A percentile compares a stretch with the other conserved stretches of the same genome.
phyloP scores from a whole-genome alignment of 495 filamentous ascomycete species.

The Aspergillus kassunensis region DNA sequence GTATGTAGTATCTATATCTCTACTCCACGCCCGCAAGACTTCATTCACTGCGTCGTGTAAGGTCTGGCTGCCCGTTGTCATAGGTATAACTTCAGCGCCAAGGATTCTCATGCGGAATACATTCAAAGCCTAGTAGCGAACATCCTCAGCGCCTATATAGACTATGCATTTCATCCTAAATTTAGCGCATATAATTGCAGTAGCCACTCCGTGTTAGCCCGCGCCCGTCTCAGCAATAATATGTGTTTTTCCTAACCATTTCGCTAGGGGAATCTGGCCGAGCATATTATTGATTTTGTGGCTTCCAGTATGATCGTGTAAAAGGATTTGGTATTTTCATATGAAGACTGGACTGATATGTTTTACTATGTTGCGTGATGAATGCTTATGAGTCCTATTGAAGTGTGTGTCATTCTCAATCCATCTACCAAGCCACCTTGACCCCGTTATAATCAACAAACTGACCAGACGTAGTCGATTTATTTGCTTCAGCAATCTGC shows the following conservation, averaged over 20 bases:
- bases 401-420: no score
- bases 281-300: slow-evolving; percentile 99
- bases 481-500: background rate
- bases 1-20: slow-evolving; percentile 80
- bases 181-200: slow-evolving; percentile 89
- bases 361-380: no score
- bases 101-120: slow-evolving; percentile 95
- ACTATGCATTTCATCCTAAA: slow-evolving; percentile 95
- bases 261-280: slow-evolving; percentile 81
- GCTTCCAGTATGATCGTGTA: slow-evolving; percentile 73
- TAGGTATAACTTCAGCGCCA: slow-evolving; percentile 82
- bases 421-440: slow-evolving; percentile 5
- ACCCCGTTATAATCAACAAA: slow-evolving; percentile 6
- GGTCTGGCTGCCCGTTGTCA: slow-evolving; percentile 81
- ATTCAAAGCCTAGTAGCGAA: slow-evolving; percentile 88
- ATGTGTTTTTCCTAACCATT: slow-evolving; percentile 78
- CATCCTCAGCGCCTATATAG: slow-evolving; percentile 97
- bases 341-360: no score
- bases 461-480: slow-evolving; percentile 8
- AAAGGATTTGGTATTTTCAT: no score
- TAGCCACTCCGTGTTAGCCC: slow-evolving; percentile 95
- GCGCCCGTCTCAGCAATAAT: slow-evolving; percentile 96
- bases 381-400: no score
- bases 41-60: slow-evolving; percentile 96
- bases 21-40: slow-evolving; percentile 83